phyloP scores from a whole-genome alignment of 768 basidiomycete genomes.

The Phallus indusiatus region DNA sequence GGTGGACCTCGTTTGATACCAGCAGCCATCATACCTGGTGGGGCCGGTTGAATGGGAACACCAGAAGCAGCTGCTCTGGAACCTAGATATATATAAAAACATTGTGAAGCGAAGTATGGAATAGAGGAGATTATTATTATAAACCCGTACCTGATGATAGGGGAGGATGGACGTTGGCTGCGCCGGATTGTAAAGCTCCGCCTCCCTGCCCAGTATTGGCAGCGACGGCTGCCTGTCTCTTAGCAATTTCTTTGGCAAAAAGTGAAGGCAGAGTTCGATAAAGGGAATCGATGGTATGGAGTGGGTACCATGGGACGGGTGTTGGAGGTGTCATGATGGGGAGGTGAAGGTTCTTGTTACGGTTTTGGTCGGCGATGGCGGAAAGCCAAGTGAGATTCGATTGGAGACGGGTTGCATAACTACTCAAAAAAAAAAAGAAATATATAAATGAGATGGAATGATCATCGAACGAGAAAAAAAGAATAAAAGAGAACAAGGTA shows the following conservation, averaged over 20 bases:
- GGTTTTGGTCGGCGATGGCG: conserved; percentile 50
- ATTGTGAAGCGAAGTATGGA: too few relatives aligned
- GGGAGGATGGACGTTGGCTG: not conserved
- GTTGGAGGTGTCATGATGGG: conserved; percentile 51
- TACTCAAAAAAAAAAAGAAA: not conserved
- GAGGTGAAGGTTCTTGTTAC: conserved; percentile 29
- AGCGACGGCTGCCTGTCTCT: conserved; percentile 25
- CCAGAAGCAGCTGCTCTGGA: conserved; percentile 18
- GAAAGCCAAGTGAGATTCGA: conserved; percentile 66
- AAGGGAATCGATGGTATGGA: conserved; percentile 33
- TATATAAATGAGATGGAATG: not conserved
- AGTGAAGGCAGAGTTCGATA: conserved; percentile 51
- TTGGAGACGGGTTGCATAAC: conserved; percentile 54
- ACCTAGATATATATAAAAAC: not conserved
- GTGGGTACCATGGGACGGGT: conserved; percentile 12
- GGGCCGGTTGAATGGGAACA: conserved; percentile 15
- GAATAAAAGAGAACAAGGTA: conserved; percentile 8
- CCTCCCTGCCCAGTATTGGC: not conserved
- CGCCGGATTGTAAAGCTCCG: not conserved
- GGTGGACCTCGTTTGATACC: conserved; percentile 55
- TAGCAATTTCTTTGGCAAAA: conserved; percentile 55
- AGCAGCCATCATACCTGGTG: conserved; percentile 15
- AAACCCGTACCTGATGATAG: not conserved
- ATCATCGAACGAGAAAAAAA: conserved; percentile 20
- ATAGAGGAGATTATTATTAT: not conserved